Base-by-base conservation (phyloP, 164 flowering plant genomes). In the Nymphaea thermarum region DNA sequence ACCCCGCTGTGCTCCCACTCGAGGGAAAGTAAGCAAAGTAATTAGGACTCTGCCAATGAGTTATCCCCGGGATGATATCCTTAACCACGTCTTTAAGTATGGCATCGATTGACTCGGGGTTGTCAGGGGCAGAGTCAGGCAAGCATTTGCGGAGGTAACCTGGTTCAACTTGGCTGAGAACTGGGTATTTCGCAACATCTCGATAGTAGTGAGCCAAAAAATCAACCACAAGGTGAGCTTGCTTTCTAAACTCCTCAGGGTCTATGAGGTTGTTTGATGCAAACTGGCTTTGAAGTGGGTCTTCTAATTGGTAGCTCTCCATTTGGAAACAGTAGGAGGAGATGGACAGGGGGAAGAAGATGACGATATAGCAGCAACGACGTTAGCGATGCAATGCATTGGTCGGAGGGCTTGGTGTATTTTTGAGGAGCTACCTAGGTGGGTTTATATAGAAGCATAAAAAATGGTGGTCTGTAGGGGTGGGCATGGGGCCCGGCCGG, bases 41-140 rank as follows among this genome's bases (percentile, higher is more conserved):
- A 63, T 81, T 81, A 0, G 90, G 95, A 68, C 90, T 88, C 63
- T 80, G 85, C 94, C 94, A 86, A 51, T 85, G 91, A 0, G 89
- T 86, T 2, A 88, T n/a, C 0, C 91, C 94, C 1, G 94, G 93
- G 6, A 88, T 62, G 3, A 88, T 84, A 12, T 83, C 66, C 1
- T 64, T 71, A 25, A 76, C 73, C 7, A 86, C 78, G 53, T 86
- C 91, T 67, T 78, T 59, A 2, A 86, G 80, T 18, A 85, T 81
- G 17, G 73, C 71, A 47, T 86, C 88, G 2, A 84, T 69, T 11
- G 87, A 67, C 65, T 87, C 88, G 2, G 87, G 82, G 42, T 71
- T 53, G 43, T 77, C 10, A 0, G 93, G 90, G 41, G 90, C 88
- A 0, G 86, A 71, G 0, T 81, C 78, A 0, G 88, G 89, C 5